Conservation (phyloP, 1,284 basidiomycete genomes). For the Pseudozyma hubeiensis region DNA sequence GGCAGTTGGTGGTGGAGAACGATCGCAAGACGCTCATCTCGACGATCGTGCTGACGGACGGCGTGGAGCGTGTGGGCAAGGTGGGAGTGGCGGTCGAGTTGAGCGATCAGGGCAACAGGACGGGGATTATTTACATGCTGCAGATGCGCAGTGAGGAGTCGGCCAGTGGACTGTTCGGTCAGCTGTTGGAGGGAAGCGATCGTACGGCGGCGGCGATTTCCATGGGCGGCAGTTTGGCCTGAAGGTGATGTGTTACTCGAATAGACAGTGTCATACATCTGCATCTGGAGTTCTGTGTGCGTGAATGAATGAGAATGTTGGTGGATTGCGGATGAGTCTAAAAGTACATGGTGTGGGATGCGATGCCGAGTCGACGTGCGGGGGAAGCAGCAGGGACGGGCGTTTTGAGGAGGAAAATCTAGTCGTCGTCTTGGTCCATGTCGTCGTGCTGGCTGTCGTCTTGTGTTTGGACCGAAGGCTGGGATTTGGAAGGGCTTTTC, state of each 20-base stretch:
- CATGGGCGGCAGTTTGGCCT: conserved; percentile 30
- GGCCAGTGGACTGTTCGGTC: conserved; percentile 85
- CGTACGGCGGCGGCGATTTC: conserved; percentile 69
- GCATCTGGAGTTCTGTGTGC: no score
- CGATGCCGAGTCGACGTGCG: neutral
- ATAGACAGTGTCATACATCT: no score
- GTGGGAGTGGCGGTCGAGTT: conserved; percentile 97
- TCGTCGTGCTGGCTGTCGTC: conserved; percentile 6
- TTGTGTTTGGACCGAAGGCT: neutral
- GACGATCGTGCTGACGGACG: conserved; percentile 93
- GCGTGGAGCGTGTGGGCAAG: conserved; percentile 96
- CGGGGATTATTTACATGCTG: conserved; percentile 98
- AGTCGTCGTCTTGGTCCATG: conserved; percentile 35
- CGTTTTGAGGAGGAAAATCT: neutral
- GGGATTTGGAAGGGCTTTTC: conserved; percentile 3
- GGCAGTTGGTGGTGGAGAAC: conserved; percentile 94
- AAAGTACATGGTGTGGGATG: conserved; percentile 11
- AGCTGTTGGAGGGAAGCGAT: conserved; percentile 87
- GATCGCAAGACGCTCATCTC: conserved; percentile 84
- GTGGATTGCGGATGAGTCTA: conserved; percentile 2
- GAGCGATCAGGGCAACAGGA: conserved; percentile 86
- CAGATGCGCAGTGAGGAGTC: conserved; percentile 80
- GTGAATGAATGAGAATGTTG: no score
- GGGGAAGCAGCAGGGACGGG: neutral
- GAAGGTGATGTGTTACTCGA: neutral